These are phyloP conservation scores for Galeopsis tetrahit DNA, from an alignment of 257 asterid genomes.

Conservation along the genomic window DNA sequence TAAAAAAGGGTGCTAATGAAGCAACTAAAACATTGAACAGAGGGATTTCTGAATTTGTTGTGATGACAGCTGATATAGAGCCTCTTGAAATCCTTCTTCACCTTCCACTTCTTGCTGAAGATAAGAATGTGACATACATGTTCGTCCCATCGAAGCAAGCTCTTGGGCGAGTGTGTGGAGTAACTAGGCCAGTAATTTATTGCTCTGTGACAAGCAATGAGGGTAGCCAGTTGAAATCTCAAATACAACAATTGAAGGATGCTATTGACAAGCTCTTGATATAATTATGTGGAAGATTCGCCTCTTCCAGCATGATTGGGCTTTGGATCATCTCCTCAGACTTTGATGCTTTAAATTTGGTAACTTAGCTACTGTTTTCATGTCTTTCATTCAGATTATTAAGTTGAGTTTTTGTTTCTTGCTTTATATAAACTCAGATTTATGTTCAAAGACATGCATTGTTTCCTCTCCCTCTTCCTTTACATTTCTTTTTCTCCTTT, in stretches of 20 bases:
- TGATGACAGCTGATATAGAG: conserved; percentile 94
- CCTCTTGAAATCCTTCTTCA: conserved; percentile 95
- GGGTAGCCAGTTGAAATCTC: conserved; percentile 87
- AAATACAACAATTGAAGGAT: conserved; percentile 74
- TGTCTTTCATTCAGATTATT: conserved; percentile 9
- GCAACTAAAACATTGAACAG: conserved; percentile 93
- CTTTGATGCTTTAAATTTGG: conserved; percentile 35
- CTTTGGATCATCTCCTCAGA: conserved; percentile 37
- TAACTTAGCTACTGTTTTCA: conserved; percentile 28
- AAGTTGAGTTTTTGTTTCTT: conserved; percentile 5
- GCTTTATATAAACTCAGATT: background rate
- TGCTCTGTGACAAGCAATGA: conserved; percentile 90
- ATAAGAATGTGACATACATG: conserved; percentile 78
- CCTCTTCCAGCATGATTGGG: conserved; percentile 46
- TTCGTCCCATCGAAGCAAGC: conserved; percentile 81
- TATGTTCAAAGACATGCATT: background rate
- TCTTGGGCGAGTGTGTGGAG: conserved; percentile 94
- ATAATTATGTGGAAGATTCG: conserved; percentile 33
- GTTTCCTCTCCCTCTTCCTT: background rate
- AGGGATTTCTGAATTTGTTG: conserved; percentile 89
- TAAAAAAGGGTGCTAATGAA: conserved; percentile 97
- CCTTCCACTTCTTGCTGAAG: conserved; percentile 93
- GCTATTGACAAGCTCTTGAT: conserved; percentile 52
- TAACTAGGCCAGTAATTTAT: conserved; percentile 85
- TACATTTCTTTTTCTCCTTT: background rate